A percentile compares a stretch with the other conserved stretches of the same genome.
Evolutionary conservation across 2,329 filamentous ascomycete species (phyloP).

Genomic region (Calonectria honghensis): DNA sequence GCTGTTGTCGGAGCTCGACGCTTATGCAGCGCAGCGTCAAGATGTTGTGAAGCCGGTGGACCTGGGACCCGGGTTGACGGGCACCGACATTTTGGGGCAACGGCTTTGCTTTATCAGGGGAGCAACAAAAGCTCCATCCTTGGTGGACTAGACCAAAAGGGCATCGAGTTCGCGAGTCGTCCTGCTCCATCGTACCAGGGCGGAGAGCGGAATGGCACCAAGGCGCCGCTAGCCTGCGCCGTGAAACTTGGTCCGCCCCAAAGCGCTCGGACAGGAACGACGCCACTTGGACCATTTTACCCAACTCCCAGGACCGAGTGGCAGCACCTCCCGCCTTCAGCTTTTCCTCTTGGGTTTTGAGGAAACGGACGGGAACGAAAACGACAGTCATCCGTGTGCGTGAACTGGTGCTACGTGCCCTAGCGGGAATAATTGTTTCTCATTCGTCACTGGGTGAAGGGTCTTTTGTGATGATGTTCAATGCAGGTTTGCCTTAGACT

Average conservation of each 20-base stretch:
- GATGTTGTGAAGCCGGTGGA: conserved; percentile 10
- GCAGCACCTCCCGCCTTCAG: conserved; percentile 17
- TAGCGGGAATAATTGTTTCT: not conserved
- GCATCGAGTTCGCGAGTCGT: not conserved
- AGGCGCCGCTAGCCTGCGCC: conserved; percentile 6
- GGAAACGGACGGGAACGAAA: not conserved
- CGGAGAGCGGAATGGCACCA: not conserved
- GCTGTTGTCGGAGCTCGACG: not conserved
- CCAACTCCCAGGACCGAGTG: conserved; percentile 1
- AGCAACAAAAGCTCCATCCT: not conserved
- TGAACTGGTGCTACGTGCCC: not conserved
- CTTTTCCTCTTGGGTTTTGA: not conserved
- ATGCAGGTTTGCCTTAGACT: not conserved
- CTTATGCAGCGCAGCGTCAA: not conserved
- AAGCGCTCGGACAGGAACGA: conserved; percentile 22
- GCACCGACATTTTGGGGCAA: conserved; percentile 1
- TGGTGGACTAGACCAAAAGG: not conserved
- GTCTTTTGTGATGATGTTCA: not conserved
- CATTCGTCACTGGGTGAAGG: not conserved
- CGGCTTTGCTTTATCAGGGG: conserved; percentile 23
- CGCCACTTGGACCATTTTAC: not conserved
- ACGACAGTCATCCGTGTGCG: not conserved
- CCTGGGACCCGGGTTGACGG: not conserved
- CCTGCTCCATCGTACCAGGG: conserved; percentile 10
- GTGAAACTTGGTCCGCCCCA: conserved; percentile 10